Evolutionary conservation across 441 rosid genomes (phyloP), one percentile per base, ranked within the genome.

Genomic region (Adansonia rubrostipa): DNA sequence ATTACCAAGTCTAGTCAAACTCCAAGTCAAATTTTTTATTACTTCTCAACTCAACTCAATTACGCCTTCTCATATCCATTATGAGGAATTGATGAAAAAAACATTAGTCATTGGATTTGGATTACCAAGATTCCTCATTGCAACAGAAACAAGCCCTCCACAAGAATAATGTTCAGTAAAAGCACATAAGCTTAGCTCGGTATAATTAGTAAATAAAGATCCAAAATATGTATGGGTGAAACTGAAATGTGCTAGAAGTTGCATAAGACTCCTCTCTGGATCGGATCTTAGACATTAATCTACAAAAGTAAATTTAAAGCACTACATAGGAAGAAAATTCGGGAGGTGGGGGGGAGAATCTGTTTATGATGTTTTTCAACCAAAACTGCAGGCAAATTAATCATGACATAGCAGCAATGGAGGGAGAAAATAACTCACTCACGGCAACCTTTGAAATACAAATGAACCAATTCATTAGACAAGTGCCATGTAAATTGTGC

Each of bases 331-430:
- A 45, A 22, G 42, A 69, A 20, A 10, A 47, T 69, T 20, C 40
- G 33, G 33, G 33, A 24, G 33, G 33, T 1, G 33, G 6, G 36
- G 6, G 11, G 56, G 10, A 45, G 71, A 62, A 66, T 2, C 22
- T 66, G 66, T 28, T 62, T 24, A 14, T 45, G 22, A n/a, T 8
- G 71, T 42, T 17, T 17, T 40, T 66, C 51, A 36, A 66, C 53
- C 24, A 66, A 68, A 68, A 47, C 53, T 47, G 56, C 58, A 24
- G 58, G 13, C 47, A 51, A 53, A 71, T 53, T 71, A 71, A 28
- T 28, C 61, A 13, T 8, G 15, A 51, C 4, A 17, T 48, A 3
- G 42, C 73, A 48, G 73, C 58, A 69, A 6, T 11, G 20, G 61
- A 0, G 15, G 24, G 62, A 33, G 60, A 70, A 70, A 47, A 51